These are phyloP conservation scores for Vaccinium darrowii DNA, from an alignment of 148 eudicot genomes.

Conservation along the genomic window DNA sequence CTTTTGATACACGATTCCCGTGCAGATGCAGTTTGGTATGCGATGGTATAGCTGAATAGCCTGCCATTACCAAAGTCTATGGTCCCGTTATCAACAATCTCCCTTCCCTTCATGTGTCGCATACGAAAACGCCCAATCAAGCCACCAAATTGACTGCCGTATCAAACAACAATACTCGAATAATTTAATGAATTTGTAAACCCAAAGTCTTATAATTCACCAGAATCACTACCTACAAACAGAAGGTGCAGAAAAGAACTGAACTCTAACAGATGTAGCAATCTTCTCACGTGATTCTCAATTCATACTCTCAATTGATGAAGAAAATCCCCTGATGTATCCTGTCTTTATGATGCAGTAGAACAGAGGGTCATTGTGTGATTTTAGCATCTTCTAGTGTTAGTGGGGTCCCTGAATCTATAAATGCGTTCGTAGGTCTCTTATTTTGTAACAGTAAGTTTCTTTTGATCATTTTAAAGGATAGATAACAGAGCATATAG, in stretches of 20 bases:
- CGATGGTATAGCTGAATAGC: constrained; percentile 38
- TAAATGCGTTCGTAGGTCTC: neutral
- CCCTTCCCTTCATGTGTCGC: neutral
- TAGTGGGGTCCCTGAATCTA: neutral
- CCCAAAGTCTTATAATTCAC: neutral
- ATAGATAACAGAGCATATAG: neutral
- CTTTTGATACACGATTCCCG: constrained; percentile 25
- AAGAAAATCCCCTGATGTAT: neutral
- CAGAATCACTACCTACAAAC: neutral
- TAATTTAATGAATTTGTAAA: neutral
- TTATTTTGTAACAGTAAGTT: no score
- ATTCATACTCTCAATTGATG: neutral
- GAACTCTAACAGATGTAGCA: neutral
- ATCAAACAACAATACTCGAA: neutral
- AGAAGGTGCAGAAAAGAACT: neutral
- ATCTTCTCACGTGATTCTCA: neutral
- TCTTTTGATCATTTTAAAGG: neutral
- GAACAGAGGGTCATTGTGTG: neutral
- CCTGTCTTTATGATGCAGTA: neutral
- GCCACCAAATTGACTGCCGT: neutral
- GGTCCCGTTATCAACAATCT: constrained; percentile 34
- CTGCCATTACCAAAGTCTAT: constrained; percentile 43
- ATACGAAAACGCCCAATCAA: neutral
- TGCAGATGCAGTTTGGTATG: constrained; percentile 37
- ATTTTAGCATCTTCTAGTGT: neutral